These are phyloP conservation scores for Zalaria obscura DNA, from an alignment of 2,329 filamentous ascomycete genomes.

Conservation along the genomic window DNA sequence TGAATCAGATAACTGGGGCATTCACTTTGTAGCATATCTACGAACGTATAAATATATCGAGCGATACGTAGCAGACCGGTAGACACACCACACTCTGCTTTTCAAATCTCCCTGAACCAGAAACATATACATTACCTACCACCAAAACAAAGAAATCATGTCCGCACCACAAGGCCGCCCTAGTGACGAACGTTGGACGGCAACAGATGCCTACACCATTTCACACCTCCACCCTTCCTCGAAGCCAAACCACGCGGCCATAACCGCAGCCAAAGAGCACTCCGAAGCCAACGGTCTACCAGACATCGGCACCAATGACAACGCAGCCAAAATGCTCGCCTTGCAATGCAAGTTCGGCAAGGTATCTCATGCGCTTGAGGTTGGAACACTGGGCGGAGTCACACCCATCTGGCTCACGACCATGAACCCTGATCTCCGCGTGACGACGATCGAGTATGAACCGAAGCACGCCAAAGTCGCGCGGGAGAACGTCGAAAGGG, in stretches of 20 bases:
- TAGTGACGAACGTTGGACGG: too few species aligned
- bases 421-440: slow-evolving; percentile 19
- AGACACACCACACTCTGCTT: too few species aligned
- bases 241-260: slow-evolving; percentile 1
- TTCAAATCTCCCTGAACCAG: too few species aligned
- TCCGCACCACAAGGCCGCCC: too few species aligned
- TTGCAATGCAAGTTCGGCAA: slow-evolving; percentile 16
- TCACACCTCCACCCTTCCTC: slow-evolving; percentile 13
- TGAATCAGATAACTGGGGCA: too few species aligned
- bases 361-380: slow-evolving; percentile 29
- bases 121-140: too few species aligned
- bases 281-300: slow-evolving; percentile 9
- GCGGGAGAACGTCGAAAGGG: slow-evolving; percentile 26
- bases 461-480: slow-evolving; percentile 32
- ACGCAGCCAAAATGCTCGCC: slow-evolving; percentile 24
- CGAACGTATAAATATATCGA: too few species aligned
- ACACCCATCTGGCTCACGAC: slow-evolving; percentile 38
- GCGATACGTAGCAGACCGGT: too few species aligned
- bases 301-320: slow-evolving; percentile 20
- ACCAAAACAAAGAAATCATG: too few species aligned
- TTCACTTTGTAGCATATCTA: too few species aligned
- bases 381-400: slow-evolving; percentile 43
- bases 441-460: slow-evolving; percentile 39
- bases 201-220: slow-evolving; percentile 13
- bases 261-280: slow-evolving; percentile 4